These are phyloP conservation scores for Agaricales sp. DNA, from an alignment of 1,284 basidiomycete genomes.

Conservation along the genomic window DNA sequence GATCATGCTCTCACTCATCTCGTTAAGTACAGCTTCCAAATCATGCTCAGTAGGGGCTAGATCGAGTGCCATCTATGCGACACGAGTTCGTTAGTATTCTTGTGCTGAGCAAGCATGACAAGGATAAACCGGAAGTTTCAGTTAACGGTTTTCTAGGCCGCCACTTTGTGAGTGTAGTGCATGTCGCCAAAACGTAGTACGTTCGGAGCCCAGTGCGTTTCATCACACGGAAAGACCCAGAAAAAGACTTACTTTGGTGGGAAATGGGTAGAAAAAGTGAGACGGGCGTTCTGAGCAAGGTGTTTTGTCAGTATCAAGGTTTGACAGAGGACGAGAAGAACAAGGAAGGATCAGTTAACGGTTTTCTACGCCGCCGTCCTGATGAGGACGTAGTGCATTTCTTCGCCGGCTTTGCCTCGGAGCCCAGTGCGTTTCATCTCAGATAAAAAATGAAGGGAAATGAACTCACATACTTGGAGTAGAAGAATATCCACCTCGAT, in stretches of 20 bases:
- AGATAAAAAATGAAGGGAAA: not conserved
- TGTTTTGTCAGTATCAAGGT: not conserved
- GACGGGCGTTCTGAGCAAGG: not conserved
- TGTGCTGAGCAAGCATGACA: no score
- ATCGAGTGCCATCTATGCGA: conserved; percentile 9
- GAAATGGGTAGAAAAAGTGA: not conserved
- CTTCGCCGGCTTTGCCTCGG: conserved; percentile 3
- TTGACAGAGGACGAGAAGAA: not conserved
- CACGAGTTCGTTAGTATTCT: no score
- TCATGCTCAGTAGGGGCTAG: conserved; percentile 88
- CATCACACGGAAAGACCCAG: conserved; percentile 32
- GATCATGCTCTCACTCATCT: conserved; percentile 52
- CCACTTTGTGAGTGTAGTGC: conserved; percentile 6
- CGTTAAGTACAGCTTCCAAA: conserved; percentile 49
- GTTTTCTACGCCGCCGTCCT: conserved; percentile 7
- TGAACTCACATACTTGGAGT: not conserved
- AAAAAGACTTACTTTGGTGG: conserved; percentile 5
- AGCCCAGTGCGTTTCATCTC: conserved; percentile 8
- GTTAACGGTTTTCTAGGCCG: conserved; percentile 9
- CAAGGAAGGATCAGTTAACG: conserved; percentile 5
- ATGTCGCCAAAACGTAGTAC: no score
- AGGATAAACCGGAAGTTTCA: not conserved
- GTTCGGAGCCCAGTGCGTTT: conserved; percentile 88
- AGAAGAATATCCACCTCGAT: no score
- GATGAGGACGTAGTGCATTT: conserved; percentile 5